Evolutionary conservation across 306 rosid genomes (phyloP), one percentile per base, ranked within the genome.

Genomic region (Ochetophila trinervis): DNA sequence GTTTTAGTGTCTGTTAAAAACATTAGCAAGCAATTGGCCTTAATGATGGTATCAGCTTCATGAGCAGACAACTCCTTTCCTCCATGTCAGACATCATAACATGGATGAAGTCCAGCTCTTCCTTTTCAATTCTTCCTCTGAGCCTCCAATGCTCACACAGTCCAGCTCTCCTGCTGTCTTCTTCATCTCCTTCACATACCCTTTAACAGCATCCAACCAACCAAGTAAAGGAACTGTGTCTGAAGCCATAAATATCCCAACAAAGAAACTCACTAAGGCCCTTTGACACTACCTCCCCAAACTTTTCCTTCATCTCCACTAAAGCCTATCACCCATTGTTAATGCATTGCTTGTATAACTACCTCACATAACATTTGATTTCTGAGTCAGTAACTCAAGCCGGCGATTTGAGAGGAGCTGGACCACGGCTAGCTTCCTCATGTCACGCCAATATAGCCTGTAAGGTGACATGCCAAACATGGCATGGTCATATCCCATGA

Each of bases 391-490:
- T 65, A 36, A 57, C 24, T 73, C 78, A 8, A 66, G 56, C 0
- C 78, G 76, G 1, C 63, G 62, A 5, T 45, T 2, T 18, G 76
- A 78, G 45, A 80, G 74, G 0, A 80, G 45, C 11, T 78, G 71
- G 0, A 53, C 4, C 0, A 63, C 63, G 21, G 78, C 65, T 3
- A 81, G 65, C 65, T 78, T 84, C 4, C 86, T 83, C 6, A 75
- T 11, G 0, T 52, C 22, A 17, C 89, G 84, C 89, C 89, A 84
- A 1, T 75, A 73, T 0, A 74, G n/a, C 7, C 76, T 84, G 14
- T 81, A 81, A 1, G 74, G 77, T 4, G 68, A 67, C 44, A 63
- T 57, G 3, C 64, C 82, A 0, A 81, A 2, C 83, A 63, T 30
- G 64, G 69, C 76, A 37, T 37, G 66, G 27, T 71, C 40, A 56